Percentiles rank a stretch among this genome's conserved stretches.
These are phyloP conservation scores for Metschnikowia proteae DNA, from an alignment of 805 yeast species.

Conservation along the genomic window DNA sequence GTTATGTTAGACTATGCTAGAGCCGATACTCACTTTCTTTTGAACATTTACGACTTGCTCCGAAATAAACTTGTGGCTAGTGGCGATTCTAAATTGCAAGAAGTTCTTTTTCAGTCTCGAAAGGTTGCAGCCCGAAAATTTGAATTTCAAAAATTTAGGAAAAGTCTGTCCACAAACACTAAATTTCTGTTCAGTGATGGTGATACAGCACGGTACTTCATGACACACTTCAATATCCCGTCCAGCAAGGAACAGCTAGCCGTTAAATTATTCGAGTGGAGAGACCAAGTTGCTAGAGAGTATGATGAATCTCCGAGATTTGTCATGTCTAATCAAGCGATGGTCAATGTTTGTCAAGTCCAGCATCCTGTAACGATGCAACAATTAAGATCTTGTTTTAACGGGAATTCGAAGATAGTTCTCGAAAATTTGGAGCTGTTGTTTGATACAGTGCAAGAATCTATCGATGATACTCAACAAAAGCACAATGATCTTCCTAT, in stretches of 20 bases:
- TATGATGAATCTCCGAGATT: conserved; percentile 83
- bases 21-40: conserved; percentile 89
- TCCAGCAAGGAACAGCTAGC: conserved; percentile 50
- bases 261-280: conserved; percentile 69
- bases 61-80: conserved; percentile 52
- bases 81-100: conserved; percentile 43
- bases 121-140: conserved; percentile 76
- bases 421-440: conserved; percentile 55
- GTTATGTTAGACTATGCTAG: conserved; percentile 85
- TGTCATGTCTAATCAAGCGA: conserved; percentile 76
- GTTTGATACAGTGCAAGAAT: conserved; percentile 51
- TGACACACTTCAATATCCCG: conserved; percentile 64
- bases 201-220: conserved; percentile 47
- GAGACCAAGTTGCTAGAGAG: conserved; percentile 70
- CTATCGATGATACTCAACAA: conserved; percentile 21
- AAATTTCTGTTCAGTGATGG: conserved; percentile 44
- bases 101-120: conserved; percentile 71
- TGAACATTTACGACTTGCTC: conserved; percentile 74
- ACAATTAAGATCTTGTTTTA: conserved; percentile 5
- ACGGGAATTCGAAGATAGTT: conserved; percentile 20
- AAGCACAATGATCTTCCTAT: background rate
- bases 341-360: conserved; percentile 56
- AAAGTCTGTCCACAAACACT: conserved; percentile 20
- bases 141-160: conserved; percentile 71
- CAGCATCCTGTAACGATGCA: conserved; percentile 51